A percentile compares a stretch with the other conserved stretches of the same genome.
Evolutionary conservation across 2,329 filamentous ascomycete genomes (phyloP).

Genomic region (Botrytis porri): DNA sequence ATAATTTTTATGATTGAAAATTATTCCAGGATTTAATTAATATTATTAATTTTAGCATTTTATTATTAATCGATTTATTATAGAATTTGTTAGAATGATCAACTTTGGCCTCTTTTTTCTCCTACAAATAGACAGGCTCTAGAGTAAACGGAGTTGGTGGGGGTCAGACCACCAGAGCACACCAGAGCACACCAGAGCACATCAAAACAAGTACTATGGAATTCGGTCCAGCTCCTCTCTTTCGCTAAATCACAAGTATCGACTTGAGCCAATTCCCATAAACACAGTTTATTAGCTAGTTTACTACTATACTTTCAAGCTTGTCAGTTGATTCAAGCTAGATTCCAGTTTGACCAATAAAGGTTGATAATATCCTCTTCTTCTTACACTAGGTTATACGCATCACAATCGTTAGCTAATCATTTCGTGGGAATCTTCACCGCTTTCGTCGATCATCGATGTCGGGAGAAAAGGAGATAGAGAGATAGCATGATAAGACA

Average conservation of each 20-base stretch:
- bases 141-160: too few relatives aligned
- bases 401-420: background rate
- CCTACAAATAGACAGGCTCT: too few relatives aligned
- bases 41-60: too few relatives aligned
- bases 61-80: too few relatives aligned
- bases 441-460: slow-evolving; percentile 13
- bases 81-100: too few relatives aligned
- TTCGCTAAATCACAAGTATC: background rate
- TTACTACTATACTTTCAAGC: background rate
- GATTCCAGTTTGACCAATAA: background rate
- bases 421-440: background rate
- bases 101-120: too few relatives aligned
- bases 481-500: slow-evolving; percentile 5
- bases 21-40: too few relatives aligned
- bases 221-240: background rate
- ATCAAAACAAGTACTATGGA: too few relatives aligned
- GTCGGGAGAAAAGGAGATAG: background rate
- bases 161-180: background rate
- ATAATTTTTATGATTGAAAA: too few relatives aligned
- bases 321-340: background rate
- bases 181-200: too few relatives aligned
- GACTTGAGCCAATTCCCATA: background rate
- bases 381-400: background rate
- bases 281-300: background rate
- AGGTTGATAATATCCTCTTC: background rate